Percentiles rank a stretch among this genome's conserved stretches.
These are phyloP conservation scores for Aspergillus sp. DNA, from an alignment of 2,329 filamentous ascomycete genomes.

Conservation along the genomic window DNA sequence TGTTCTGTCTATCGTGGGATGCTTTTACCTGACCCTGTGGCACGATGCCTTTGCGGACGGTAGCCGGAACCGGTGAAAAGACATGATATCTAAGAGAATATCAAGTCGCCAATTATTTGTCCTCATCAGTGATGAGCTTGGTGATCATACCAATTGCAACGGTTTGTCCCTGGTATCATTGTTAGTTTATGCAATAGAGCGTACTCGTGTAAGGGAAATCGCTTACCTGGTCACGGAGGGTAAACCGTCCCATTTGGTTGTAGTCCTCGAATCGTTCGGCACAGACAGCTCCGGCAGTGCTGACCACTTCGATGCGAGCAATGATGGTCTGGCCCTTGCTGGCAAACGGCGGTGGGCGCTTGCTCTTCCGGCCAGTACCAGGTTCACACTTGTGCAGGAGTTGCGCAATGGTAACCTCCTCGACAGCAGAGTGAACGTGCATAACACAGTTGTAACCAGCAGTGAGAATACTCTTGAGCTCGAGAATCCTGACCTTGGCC, in stretches of 20 bases:
- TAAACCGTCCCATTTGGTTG: conserved; percentile 86
- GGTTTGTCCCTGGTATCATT: conserved; percentile 70
- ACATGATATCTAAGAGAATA: conserved; percentile 2
- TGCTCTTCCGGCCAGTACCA: conserved; percentile 87
- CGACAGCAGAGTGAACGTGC: conserved; percentile 93
- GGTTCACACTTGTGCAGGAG: conserved; percentile 93
- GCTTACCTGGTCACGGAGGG: conserved; percentile 74
- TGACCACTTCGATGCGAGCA: conserved; percentile 79
- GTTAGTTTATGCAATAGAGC: conserved; percentile 16
- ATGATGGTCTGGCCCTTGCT: conserved; percentile 77
- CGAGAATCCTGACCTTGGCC: conserved; percentile 91
- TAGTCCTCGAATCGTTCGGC: conserved; percentile 95
- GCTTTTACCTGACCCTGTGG: neutral
- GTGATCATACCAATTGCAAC: conserved; percentile 99
- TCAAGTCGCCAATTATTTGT: conserved; percentile 10
- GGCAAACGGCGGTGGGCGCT: conserved; percentile 85
- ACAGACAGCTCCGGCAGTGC: conserved; percentile 79
- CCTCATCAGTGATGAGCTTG: conserved; percentile 57
- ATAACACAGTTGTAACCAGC: conserved; percentile 97
- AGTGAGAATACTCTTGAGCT: conserved; percentile 87
- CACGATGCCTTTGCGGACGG: neutral
- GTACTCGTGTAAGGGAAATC: conserved; percentile 4
- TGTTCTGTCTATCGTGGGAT: conserved; percentile 1
- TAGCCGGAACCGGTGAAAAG: neutral
- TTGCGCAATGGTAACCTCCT: conserved; percentile 87